Conservation (phyloP, 495 filamentous ascomycete genomes). For the Tuber calosporum region DNA sequence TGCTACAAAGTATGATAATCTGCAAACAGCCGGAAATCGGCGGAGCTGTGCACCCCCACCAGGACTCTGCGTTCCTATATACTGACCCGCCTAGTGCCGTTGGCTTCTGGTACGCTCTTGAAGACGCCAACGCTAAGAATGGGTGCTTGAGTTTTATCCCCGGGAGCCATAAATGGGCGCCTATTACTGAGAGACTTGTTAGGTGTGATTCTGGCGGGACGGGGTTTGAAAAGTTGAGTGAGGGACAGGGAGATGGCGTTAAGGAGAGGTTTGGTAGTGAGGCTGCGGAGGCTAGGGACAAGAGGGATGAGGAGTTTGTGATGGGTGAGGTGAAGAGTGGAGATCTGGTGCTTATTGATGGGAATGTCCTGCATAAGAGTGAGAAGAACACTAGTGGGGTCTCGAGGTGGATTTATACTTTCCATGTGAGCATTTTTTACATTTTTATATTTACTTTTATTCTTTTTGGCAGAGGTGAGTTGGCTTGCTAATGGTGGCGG, state of each 20-base stretch:
- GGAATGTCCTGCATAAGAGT: slow-evolving; percentile 93
- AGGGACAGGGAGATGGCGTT: slow-evolving; percentile 45
- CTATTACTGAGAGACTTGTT: slow-evolving; percentile 66
- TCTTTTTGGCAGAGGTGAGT: not conserved
- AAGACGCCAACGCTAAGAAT: slow-evolving; percentile 78
- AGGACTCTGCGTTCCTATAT: slow-evolving; percentile 88
- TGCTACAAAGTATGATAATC: slow-evolving; percentile 93
- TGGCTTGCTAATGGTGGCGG: not conserved
- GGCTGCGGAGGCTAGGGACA: slow-evolving; percentile 17
- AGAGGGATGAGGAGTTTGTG: slow-evolving; percentile 35
- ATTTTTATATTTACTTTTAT: not conserved
- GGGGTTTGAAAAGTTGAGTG: slow-evolving; percentile 51
- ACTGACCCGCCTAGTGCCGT: slow-evolving; percentile 84
- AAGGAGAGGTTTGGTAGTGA: slow-evolving; percentile 26
- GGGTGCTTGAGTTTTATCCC: slow-evolving; percentile 78
- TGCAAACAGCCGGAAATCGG: slow-evolving; percentile 97
- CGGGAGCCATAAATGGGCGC: slow-evolving; percentile 64
- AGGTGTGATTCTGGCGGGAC: slow-evolving; percentile 52
- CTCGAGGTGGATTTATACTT: slow-evolving; percentile 93
- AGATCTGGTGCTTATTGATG: slow-evolving; percentile 86
- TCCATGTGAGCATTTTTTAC: slow-evolving; percentile 55
- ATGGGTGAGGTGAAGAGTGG: slow-evolving; percentile 47
- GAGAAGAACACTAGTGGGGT: slow-evolving; percentile 77
- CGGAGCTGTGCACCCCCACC: slow-evolving; percentile 76
- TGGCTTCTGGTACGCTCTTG: slow-evolving; percentile 62